These are phyloP conservation scores for Starmerella vitae DNA, from an alignment of 805 yeast species.

Conservation along the genomic window DNA sequence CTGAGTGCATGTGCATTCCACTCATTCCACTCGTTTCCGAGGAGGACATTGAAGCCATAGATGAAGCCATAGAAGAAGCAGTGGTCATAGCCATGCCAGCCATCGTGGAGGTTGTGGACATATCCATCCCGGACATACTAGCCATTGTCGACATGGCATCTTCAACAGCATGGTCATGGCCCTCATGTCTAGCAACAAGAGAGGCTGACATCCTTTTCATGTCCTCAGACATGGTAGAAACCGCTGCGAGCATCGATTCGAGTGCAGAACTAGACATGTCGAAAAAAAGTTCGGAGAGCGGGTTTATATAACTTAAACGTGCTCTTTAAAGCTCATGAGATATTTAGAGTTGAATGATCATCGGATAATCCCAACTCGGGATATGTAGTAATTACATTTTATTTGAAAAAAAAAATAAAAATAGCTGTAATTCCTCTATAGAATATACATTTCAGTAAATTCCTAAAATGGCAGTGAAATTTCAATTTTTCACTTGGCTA, in stretches of 20 bases:
- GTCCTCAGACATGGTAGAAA: constrained; percentile 17
- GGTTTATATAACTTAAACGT: no score
- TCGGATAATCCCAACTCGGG: no score
- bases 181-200: neutral
- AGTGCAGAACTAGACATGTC: no score
- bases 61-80: constrained; percentile 1
- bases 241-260: constrained; percentile 14
- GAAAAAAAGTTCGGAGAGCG: no score
- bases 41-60: neutral
- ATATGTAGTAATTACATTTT: no score
- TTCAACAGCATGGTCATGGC: constrained; percentile 4
- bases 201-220: constrained; percentile 16
- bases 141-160: constrained; percentile 7
- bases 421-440: no score
- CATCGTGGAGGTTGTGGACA: constrained; percentile 8
- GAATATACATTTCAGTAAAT: no score
- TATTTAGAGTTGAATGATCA: no score
- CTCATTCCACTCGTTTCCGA: neutral
- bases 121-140: neutral
- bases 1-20: constrained; percentile 7
- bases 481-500: no score
- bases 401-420: no score
- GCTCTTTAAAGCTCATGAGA: no score
- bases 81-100: constrained; percentile 7
- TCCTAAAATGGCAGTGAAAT: no score